Evolutionary conservation across 805 yeast species (phyloP), one percentile per base, ranked within the genome.

Genomic region (Kodamaea fukazawae): DNA sequence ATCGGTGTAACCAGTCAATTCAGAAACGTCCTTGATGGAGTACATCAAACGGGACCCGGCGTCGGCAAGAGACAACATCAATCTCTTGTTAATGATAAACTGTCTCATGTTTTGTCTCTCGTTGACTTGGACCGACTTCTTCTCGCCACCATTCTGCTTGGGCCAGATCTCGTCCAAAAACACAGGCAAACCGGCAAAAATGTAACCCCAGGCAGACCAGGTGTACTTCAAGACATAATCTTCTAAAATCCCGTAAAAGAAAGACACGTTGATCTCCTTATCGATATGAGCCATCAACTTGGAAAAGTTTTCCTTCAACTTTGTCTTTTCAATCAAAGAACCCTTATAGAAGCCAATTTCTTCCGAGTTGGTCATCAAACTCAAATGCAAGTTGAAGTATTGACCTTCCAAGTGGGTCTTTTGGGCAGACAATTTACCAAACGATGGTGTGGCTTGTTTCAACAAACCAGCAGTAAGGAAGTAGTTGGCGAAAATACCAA

Each of bases 281-380:
- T 71, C 61, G 41, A 79, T 65, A 46, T 82, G 87, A 20, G 63
- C 59, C 49, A 70, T 60, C 48, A 90, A 71, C 29, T 69, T 70
- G 13, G 67, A 58, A 57, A 83, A 89, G 12, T 84, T 73, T 29
- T 70, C 71, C 26, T 61, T 64, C 36, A 89, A 77, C 53, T 85
- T 85, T 7, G 63, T 54, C 54, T 82, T 83, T 61, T 90, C 97
- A 43, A 89, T 76, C 9, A 71, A 67, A 0, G 91, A 81, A 14
- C 98, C 98, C 56, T 89, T 89, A 59, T 89, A 90, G 56, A 90
- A 90, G 0, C 96, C 95, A 51, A 90, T 88, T 58, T 90, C 97
- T 64, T 90, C 98, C 54, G 89, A 83, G 54, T 90, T 90, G 42
- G 83, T 83, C 55, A 88, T 88, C 58, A 90, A 72, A 54, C 86